Evolutionary conservation across 371 early-diverging fungal species (phyloP), one percentile per base, ranked within the genome.

Genomic region (Mucor irregularis): DNA sequence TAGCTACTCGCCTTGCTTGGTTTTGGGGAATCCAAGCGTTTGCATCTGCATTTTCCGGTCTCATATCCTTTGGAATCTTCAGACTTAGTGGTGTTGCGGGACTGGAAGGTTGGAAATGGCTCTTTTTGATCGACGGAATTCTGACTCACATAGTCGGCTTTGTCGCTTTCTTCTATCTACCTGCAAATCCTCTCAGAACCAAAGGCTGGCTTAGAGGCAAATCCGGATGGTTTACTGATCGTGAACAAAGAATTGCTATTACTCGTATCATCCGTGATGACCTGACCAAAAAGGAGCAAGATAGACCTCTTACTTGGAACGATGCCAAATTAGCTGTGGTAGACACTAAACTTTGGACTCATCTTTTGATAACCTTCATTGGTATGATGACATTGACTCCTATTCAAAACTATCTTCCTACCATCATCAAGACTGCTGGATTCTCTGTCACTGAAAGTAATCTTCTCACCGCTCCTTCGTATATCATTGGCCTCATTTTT

Each of bases 1-100:
- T 87, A 51, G 85, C 80, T 2, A 39, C 39, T 19, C 38, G 53
- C 13, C 62, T 86, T 3, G 71, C 66, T 42, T 81, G 68, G 60
- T 84, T 87, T 53, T 87, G 87, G 87, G 78, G 76, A 11, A 61
- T 76, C 17, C 76, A 83, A 43, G 57, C 77, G 1, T 57, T 87
- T 21, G 83, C 87, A 9, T 78, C 80, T n/a, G 81, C 87, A 3
- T 59, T 73, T 26, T 81, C 84, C 1, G 87, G 87, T 22, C 49
- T 85, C 8, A 66, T 86, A n/a, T 71, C 87, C 1, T 83, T 79
- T 54, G 83, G 76, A 21, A 69, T 87, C 30, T 74, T 87, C 47
- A 72, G 76, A 11, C 44, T 87, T 64, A 50, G 74, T 3, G 85
- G 85, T 48, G 43, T 77, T 17, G 76, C 57, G 31, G 83, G 79